phyloP scores from a whole-genome alignment of 768 basidiomycete species.

The Serendipita vermifera region DNA sequence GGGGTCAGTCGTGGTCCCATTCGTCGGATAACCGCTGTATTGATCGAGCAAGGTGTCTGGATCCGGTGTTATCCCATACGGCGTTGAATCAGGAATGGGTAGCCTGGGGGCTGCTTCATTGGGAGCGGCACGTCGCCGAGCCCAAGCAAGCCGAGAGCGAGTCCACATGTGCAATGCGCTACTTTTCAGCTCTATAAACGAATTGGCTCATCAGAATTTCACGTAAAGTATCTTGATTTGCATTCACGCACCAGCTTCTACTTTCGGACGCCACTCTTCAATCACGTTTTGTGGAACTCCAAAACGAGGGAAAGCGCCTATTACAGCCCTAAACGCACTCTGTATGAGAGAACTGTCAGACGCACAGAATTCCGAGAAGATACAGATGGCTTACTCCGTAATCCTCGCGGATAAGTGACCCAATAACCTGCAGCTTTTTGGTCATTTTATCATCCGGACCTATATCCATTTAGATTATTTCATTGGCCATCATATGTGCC shows the following conservation, averaged over 20 bases:
- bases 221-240: too few relatives aligned
- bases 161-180: neutral
- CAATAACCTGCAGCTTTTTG: neutral
- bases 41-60: neutral
- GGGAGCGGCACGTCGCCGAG: neutral
- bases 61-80: neutral
- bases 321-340: neutral
- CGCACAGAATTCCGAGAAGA: too few relatives aligned
- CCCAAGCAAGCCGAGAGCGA: slow-evolving; percentile 1
- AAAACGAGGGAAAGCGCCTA: neutral
- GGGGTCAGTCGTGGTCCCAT: too few relatives aligned
- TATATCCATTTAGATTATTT: neutral
- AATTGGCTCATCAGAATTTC: neutral
- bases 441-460: neutral
- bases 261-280: neutral
- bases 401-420: neutral
- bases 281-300: neutral
- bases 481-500: too few relatives aligned
- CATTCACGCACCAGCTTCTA: neutral
- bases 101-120: neutral
- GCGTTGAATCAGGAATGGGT: neutral
- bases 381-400: too few relatives aligned
- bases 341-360: too few relatives aligned
- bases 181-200: neutral
- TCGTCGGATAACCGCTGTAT: too few relatives aligned